Evolutionary conservation across 768 basidiomycete genomes (phyloP).

Genomic region (Lanmaoa pseudosensibilis): DNA sequence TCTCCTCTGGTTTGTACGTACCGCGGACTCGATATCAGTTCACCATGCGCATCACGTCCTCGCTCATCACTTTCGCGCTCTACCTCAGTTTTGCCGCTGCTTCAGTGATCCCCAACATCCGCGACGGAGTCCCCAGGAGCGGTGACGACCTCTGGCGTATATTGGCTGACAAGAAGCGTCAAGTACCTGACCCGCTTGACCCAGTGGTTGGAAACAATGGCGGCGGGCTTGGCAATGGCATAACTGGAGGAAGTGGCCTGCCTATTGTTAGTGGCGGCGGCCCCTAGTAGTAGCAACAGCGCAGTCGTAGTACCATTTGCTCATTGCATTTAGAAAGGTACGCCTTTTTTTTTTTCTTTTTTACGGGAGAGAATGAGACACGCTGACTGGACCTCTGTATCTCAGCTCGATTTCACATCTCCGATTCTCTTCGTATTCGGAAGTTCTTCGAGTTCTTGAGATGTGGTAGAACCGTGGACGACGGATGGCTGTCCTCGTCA

Average conservation of each 20-base stretch:
- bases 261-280: background rate
- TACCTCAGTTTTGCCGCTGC: background rate
- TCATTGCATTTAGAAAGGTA: background rate
- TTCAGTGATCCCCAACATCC: background rate
- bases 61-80: background rate
- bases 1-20: background rate
- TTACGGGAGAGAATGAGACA: background rate
- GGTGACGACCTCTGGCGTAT: background rate
- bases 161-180: background rate
- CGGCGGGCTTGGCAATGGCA: no score
- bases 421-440: no score
- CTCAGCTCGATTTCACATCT: no score
- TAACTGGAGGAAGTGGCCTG: background rate
- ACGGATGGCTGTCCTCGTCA: background rate
- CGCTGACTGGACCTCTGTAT: background rate
- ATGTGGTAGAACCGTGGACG: background rate
- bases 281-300: background rate
- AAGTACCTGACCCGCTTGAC: background rate
- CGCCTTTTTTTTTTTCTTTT: background rate
- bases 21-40: background rate
- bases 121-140: background rate
- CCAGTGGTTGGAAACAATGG: background rate
- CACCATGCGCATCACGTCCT: background rate
- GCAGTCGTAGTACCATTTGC: background rate
- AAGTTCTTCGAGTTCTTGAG: background rate